Conservation (phyloP, 768 basidiomycete genomes). For the Chalciporus piperatus region DNA sequence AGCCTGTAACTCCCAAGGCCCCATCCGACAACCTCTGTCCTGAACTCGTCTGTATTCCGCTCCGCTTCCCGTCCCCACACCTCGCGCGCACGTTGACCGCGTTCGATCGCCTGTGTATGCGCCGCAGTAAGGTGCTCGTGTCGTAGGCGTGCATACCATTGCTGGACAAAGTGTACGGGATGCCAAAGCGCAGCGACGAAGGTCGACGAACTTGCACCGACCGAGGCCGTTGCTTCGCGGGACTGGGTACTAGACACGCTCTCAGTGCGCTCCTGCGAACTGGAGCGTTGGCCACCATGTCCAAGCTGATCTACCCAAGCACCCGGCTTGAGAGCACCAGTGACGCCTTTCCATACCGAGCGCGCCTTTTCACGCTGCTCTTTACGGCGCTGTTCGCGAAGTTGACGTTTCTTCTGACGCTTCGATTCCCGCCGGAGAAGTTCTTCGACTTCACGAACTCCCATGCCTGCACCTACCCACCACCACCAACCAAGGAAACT, state of each 20-base stretch:
- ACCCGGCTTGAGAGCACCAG: constrained; percentile 42
- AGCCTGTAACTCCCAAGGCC: constrained; percentile 69
- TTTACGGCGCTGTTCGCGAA: constrained; percentile 45
- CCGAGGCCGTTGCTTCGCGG: constrained; percentile 8
- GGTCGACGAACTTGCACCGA: neutral
- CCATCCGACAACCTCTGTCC: constrained; percentile 51
- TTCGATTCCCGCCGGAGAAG: constrained; percentile 54
- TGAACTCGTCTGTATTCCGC: constrained; percentile 20
- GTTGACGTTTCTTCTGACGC: constrained; percentile 44
- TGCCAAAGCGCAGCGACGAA: neutral
- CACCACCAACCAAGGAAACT: constrained; percentile 98
- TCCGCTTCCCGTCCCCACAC: constrained; percentile 44
- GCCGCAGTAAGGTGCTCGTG: constrained; percentile 72
- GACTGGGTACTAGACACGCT: neutral
- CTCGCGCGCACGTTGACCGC: constrained; percentile 62
- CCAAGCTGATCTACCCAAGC: neutral
- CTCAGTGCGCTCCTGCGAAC: neutral
- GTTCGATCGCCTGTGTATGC: constrained; percentile 66
- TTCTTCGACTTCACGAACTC: constrained; percentile 68
- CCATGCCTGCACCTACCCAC: constrained; percentile 96
- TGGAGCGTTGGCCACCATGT: neutral
- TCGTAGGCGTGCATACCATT: constrained; percentile 59
- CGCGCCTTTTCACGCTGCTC: constrained; percentile 53
- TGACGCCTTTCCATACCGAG: constrained; percentile 57
- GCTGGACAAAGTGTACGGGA: constrained; percentile 38